phyloP scores from a whole-genome alignment of 2,329 filamentous ascomycete species.

The Sclerotinia borealis region DNA sequence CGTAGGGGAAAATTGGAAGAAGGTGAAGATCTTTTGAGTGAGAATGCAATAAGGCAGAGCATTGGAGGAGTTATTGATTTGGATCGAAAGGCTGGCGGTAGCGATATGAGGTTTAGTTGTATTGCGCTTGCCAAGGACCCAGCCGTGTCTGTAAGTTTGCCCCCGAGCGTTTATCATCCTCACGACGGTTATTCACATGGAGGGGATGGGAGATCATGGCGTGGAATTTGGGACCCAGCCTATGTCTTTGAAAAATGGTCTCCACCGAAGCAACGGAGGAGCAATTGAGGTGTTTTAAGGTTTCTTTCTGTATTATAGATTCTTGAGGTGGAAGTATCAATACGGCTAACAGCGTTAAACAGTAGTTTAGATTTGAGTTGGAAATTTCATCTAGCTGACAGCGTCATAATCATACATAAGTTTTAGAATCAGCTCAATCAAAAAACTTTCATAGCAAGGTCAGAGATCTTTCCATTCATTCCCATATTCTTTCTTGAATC shows the following conservation, averaged over 20 bases:
- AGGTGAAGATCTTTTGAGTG: conserved; percentile 67
- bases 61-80: conserved; percentile 31
- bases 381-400: too few species aligned
- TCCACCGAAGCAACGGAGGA: not conserved
- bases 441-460: not conserved
- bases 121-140: conserved; percentile 22
- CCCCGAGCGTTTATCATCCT: not conserved
- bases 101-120: conserved; percentile 30
- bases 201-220: not conserved
- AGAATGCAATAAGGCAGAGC: conserved; percentile 68
- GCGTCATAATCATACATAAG: too few species aligned
- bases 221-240: not conserved
- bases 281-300: too few species aligned
- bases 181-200: not conserved
- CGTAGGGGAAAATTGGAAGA: conserved; percentile 48
- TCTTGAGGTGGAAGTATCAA: not conserved
- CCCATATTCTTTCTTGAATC: not conserved
- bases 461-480: too few species aligned
- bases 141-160: not conserved
- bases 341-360: not conserved
- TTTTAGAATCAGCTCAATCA: not conserved
- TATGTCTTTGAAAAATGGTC: not conserved
- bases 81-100: conserved; percentile 20
- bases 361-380: too few species aligned
- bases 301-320: not conserved